A percentile compares a stretch with the other conserved stretches of the same genome.
These are phyloP conservation scores for Rhodomyrtus psidioides DNA, from an alignment of 441 rosid species.

Conservation along the genomic window DNA sequence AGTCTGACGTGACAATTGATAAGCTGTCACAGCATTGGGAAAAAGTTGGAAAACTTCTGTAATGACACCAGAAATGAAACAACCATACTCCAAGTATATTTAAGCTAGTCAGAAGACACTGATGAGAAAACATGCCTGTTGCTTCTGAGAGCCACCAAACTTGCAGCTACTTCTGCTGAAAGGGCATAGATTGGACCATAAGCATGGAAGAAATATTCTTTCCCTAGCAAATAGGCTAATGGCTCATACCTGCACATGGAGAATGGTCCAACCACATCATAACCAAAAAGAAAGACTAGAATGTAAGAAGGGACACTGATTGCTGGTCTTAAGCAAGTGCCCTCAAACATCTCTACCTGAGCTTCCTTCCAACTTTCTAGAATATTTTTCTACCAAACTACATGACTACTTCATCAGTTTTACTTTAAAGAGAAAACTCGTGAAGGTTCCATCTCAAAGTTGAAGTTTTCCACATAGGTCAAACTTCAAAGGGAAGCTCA, in stretches of 20 bases:
- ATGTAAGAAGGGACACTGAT: neutral
- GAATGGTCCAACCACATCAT: neutral
- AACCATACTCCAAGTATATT: neutral
- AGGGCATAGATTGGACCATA: slow-evolving; percentile 97
- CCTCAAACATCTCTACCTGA: neutral
- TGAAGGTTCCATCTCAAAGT: neutral
- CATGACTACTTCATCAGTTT: neutral
- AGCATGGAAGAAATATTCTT: slow-evolving; percentile 89
- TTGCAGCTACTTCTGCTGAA: slow-evolving; percentile 82
- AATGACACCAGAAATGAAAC: neutral
- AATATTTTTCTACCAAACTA: neutral
- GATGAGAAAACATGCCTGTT: slow-evolving; percentile 50
- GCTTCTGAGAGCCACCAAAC: slow-evolving; percentile 75
- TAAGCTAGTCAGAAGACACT: neutral
- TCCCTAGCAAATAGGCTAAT: slow-evolving; percentile 56
- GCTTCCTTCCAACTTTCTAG: neutral
- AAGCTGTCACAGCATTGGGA: neutral
- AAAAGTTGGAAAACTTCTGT: neutral
- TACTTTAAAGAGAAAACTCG: neutral
- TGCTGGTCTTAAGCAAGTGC: neutral
- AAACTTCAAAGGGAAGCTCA: neutral
- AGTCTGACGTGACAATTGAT: neutral
- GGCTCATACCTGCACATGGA: slow-evolving; percentile 77
- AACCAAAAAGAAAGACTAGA: neutral
- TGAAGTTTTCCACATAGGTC: neutral